Base-by-base conservation (phyloP, 169 alveolate species). In the Eimeria necatrix region DNA sequence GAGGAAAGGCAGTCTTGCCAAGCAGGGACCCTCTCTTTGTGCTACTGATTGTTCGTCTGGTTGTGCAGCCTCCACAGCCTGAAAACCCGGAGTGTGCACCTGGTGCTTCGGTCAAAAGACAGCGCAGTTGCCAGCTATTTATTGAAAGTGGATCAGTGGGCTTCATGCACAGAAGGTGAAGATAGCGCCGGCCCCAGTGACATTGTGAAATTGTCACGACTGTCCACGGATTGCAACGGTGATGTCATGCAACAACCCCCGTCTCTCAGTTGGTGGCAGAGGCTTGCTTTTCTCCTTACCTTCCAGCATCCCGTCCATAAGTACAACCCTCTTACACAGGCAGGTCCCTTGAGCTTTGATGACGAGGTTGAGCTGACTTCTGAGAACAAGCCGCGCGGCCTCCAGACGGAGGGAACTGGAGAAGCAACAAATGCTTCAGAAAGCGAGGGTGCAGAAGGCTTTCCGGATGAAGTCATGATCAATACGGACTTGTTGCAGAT, bases 21-120 rank as follows among this genome's bases (percentile, higher is more conserved):
- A 60, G 16, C 6, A 5, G 8, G 4, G 22, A 24, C 49, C 8
- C 32, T 49, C 80, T 22, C 22, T 3, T 70, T 7, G 22, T 24
- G 80, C 80, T 70, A 24, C 86, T 46, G 22, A 20, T 60, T 4
- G 6, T 4, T 4, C 89, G 26, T 49, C 48, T 6, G 60, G 24
- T 16, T 51, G 56, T 59, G 91, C 91, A 84, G 91, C 91, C 91
- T 84, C 60, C 91, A 84, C 91, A 56, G 26, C 78, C 78, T 84
- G 73, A 49, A 84, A 41, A 76, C n/a, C 2, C 76, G 78, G 46
- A 26, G 41, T 20, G 91, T 59, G 76, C 91, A 59, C 59, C 26
- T 56, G 78, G 91, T 84, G 60, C 78, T 84, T 56, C 91, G 78
- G 18, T 84, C 91, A 10, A n/a, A 52, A 20, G 76, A 84, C 78